phyloP scores from a whole-genome alignment of 345 rosid genomes.

The Ricinus communis region DNA sequence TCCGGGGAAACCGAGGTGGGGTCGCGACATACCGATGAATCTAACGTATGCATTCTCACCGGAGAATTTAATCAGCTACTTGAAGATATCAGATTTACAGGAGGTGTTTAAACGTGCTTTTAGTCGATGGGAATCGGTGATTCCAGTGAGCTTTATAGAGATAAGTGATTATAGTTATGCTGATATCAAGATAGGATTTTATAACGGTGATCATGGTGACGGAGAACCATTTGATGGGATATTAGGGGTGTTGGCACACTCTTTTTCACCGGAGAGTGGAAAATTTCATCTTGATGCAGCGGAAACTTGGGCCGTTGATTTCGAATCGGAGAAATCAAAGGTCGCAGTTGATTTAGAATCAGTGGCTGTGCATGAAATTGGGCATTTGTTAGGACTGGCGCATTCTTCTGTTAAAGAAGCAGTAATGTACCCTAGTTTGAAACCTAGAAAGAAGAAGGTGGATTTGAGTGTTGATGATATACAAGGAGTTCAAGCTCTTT shows the following conservation, averaged over 20 bases:
- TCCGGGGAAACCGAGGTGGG: slow-evolving; percentile 72
- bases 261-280: slow-evolving; percentile 84
- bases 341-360: slow-evolving; percentile 85
- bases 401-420: slow-evolving; percentile 66
- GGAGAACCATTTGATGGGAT: slow-evolving; percentile 91
- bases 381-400: slow-evolving; percentile 70
- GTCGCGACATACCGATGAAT: slow-evolving; percentile 44
- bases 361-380: slow-evolving; percentile 83
- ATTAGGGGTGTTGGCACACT: slow-evolving; percentile 70
- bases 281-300: slow-evolving; percentile 72
- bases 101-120: slow-evolving; percentile 58
- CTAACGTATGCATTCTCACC: slow-evolving; percentile 70
- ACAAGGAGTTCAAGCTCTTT: slow-evolving; percentile 68
- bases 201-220: slow-evolving; percentile 80
- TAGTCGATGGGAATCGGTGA: slow-evolving; percentile 63
- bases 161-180: slow-evolving; percentile 54
- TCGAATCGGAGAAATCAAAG: slow-evolving; percentile 47
- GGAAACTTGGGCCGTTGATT: slow-evolving; percentile 85
- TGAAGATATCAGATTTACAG: slow-evolving; percentile 37
- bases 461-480: slow-evolving; percentile 61
- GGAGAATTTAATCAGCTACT: slow-evolving; percentile 42
- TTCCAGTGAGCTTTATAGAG: slow-evolving; percentile 63
- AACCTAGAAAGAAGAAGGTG: slow-evolving; percentile 61
- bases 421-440: slow-evolving; percentile 88
- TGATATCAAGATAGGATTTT: slow-evolving; percentile 77